Base-by-base conservation (phyloP, 208 protist genomes). In the Histomonas meleagridis region DNA sequence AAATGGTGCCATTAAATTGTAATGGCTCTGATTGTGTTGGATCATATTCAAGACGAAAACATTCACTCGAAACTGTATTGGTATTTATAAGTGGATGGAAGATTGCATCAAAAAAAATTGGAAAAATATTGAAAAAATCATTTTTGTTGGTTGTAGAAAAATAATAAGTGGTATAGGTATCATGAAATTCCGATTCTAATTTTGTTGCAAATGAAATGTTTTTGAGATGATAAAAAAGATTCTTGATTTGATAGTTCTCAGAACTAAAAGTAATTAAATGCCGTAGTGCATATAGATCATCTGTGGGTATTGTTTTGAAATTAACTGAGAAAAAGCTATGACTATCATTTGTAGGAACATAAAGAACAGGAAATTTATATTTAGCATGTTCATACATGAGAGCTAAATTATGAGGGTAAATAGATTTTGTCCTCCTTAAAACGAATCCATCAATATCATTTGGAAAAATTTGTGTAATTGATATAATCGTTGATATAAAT, bases 251-350 rank as follows among this genome's bases (percentile, higher is more conserved):
- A 81, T 81, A 81, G 23, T 81, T 48, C 9, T 81, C 70, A 16
- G 70, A 81, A 10, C 70, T 43, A 23, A 51, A 43, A 32, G 51
- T n/a, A 3, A 35, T 10, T 51, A 81, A 51, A 51, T 81, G 70
- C 43, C 51, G 40, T 16, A 81, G 35, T 23, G 51, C 40, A 81
- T 81, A 43, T 21, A 43, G 21, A 51, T 51, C 43, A 51, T 81
- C 70, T 18, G n/a, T 81, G n/a, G 14, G 23, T 51, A 23, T 81
- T 1, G 70, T 81, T 48, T 23, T 4, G n/a, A 51, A 81, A n/a
- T 35, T 51, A 12, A 43, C 51, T 81, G 70, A 18, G 51, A 81
- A 81, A 43, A 81, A 81, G 18, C 51, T 81, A 81, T 81, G 70
- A 5, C 4, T 28, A 81, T 81, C 70, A 23, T 51, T 81, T 23